Evolutionary conservation across 257 asterid species (phyloP), one percentile per base, ranked within the genome.

Genomic region (Asclepias syriaca): DNA sequence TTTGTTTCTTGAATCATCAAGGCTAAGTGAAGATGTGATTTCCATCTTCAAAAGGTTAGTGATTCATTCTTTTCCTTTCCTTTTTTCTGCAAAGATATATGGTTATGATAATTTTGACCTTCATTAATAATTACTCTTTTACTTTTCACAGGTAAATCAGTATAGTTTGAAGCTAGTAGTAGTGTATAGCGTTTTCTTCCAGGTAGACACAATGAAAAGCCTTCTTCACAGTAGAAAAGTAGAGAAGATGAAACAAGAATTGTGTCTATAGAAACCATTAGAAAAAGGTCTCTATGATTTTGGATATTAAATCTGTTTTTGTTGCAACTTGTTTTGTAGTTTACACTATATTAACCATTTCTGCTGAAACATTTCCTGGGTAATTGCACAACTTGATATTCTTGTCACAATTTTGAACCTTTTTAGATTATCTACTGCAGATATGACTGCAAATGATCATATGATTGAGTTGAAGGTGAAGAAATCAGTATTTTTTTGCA

Each of bases 21-120:
- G 82, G 14, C 53, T 87, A 66, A 82, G 77, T 51, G 89, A 84
- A 78, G 90, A 87, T 61, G 79, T 90, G 21, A 29, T 79, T 56
- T 75, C 84, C 16, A 72, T 88, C 55, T 77, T 57, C 71, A 86
- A 57, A 76, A 86, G 92, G 90, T 87, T 69, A 75, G 73, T 55
- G 39, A 51, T 22, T 54, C 6, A 34, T 19, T 54, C 19, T 54
- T 15, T 18, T 53, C 12, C 11, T 4, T 15, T 63, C 7, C 16
- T 1, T 12, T 32, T 22, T 2, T 9, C n/a, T 4, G 19, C 16
- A 14, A 34, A 27, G n/a, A 24, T 61, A 16, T 5, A 34, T 2
- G 10, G 34, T 37, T 34, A 48, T 63, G 48, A 39, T 63, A 63
- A 29, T 8, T 29, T 63, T 22, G 3, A 63, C n/a, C 68, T 63